Percentiles rank a stretch among this genome's conserved stretches.
These are phyloP conservation scores for Macadamia tetraphylla DNA, from an alignment of 164 flowering plant genomes.

Conservation along the genomic window DNA sequence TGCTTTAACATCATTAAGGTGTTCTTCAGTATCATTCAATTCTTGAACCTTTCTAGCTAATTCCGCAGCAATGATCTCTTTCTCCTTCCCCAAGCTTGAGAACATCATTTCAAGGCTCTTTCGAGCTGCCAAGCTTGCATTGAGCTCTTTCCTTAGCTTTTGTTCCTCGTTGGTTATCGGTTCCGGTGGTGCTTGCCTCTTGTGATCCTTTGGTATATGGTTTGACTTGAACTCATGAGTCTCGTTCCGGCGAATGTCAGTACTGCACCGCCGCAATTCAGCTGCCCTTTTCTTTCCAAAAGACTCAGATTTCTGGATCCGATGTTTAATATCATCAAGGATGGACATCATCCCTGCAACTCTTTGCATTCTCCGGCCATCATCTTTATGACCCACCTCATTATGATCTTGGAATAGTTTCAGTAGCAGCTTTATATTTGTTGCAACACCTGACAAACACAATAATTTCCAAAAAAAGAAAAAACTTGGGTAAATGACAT, in stretches of 20 bases:
- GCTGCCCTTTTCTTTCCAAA: conserved; percentile 18
- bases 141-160: conserved; percentile 44
- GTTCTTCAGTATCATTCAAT: conserved; percentile 57
- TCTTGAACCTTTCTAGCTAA: conserved; percentile 63
- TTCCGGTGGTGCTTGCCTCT: conserved; percentile 22
- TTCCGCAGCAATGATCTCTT: conserved; percentile 74
- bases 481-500: no score
- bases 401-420: conserved; percentile 63
- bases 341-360: conserved; percentile 61
- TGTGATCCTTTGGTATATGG: conserved; percentile 7
- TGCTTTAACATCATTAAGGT: conserved; percentile 48
- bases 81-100: conserved; percentile 81
- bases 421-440: conserved; percentile 46
- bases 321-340: conserved; percentile 46
- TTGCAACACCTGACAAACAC: conserved; percentile 39
- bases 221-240: conserved; percentile 2
- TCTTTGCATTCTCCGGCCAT: conserved; percentile 36
- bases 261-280: conserved; percentile 55
- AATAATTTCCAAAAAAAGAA: not conserved
- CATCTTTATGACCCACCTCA: conserved; percentile 37
- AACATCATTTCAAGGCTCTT: conserved; percentile 78
- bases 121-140: conserved; percentile 41
- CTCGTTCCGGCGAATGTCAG: conserved; percentile 23
- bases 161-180: conserved; percentile 36
- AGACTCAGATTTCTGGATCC: conserved; percentile 45